These are phyloP conservation scores for Paramecium caudatum DNA, from an alignment of 73 alveolate genomes.

Conservation along the genomic window DNA sequence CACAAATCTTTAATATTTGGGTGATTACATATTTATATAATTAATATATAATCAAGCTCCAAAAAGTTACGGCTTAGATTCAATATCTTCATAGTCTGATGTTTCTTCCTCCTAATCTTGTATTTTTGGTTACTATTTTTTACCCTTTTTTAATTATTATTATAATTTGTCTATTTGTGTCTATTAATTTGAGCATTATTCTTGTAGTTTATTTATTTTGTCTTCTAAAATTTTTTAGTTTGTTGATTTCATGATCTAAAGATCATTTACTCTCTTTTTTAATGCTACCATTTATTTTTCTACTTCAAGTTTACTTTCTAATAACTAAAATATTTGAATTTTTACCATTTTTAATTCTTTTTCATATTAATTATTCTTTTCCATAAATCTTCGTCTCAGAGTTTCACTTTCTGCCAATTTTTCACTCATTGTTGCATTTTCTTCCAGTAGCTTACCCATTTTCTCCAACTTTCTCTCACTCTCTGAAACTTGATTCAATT, in stretches of 20 bases:
- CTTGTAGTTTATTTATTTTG: slow-evolving; percentile 55
- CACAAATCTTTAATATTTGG: slow-evolving; percentile 9
- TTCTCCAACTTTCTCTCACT: slow-evolving; percentile 69
- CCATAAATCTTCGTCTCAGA: slow-evolving; percentile 57
- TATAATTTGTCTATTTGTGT: background rate
- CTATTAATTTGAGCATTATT: background rate
- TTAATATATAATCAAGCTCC: slow-evolving; percentile 69
- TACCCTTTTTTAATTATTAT: background rate
- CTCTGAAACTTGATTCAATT: slow-evolving; percentile 7
- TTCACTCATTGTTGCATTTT: slow-evolving; percentile 64
- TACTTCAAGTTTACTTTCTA: slow-evolving; percentile 58
- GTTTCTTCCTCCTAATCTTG: background rate
- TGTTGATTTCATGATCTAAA: slow-evolving; percentile 69
- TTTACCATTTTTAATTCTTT: slow-evolving; percentile 58
- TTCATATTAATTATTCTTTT: slow-evolving; percentile 61
- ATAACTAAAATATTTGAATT: background rate
- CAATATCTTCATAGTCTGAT: slow-evolving; percentile 44
- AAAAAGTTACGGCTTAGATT: slow-evolving; percentile 49
- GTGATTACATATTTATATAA: slow-evolving; percentile 1
- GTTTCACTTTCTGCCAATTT: slow-evolving; percentile 69
- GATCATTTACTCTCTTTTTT: slow-evolving; percentile 73
- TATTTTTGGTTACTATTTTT: background rate
- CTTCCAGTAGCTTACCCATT: slow-evolving; percentile 64
- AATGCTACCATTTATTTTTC: slow-evolving; percentile 49
- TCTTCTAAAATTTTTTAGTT: slow-evolving; percentile 71